Evolutionary conservation across 2,329 filamentous ascomycete genomes (phyloP), one percentile per base, ranked within the genome.

Genomic region (Beauveria varroae): DNA sequence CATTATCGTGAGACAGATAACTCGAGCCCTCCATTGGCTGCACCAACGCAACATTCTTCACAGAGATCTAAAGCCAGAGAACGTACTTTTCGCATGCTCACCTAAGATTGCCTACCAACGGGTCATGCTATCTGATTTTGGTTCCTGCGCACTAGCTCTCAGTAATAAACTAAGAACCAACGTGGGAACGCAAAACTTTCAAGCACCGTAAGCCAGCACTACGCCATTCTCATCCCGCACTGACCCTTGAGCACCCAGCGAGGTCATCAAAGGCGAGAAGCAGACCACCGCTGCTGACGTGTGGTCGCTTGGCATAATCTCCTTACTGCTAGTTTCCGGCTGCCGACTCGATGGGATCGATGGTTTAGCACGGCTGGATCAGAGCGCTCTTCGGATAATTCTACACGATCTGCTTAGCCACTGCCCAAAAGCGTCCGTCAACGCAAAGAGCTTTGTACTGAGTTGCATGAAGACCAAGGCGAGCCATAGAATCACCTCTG

Each of bases 61-160:
- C 65, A 76, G 81, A 1, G 81, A 84, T 60, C 70, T 84, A 34
- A 84, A 84, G 63, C 79, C 77, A 0, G 80, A 83, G 65, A 84
- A 83, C 46, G 74, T 84, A 3, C 75, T 84, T 12, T 72, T 82
- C 60, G 76, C 76, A 0, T 75, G 74, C 16, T 79, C 78, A 2
- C 78, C 79, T 0, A 75, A 73, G 28, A 68, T 74, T 12, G 70
- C 71, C 2, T 76, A 78, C 47, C 71, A 74, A 56, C 73, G 81
- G 9, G 70, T 84, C 3, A 77, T 81, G 64, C 72, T 84, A 12
- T 78, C 80, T 0, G 81, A 84, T 63, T 79, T 84, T 72, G 81
- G 81, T 3, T 76, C 75, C 49, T 80, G 79, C 1, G 79, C 74
- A 14, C 72, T 78, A 12, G 69, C 75, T 9, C 71, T 69, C 47